Percentiles rank a stretch among this genome's conserved stretches.
Evolutionary conservation across 2,329 filamentous ascomycete genomes (phyloP).

Genomic region (Venturiaceae sp.): DNA sequence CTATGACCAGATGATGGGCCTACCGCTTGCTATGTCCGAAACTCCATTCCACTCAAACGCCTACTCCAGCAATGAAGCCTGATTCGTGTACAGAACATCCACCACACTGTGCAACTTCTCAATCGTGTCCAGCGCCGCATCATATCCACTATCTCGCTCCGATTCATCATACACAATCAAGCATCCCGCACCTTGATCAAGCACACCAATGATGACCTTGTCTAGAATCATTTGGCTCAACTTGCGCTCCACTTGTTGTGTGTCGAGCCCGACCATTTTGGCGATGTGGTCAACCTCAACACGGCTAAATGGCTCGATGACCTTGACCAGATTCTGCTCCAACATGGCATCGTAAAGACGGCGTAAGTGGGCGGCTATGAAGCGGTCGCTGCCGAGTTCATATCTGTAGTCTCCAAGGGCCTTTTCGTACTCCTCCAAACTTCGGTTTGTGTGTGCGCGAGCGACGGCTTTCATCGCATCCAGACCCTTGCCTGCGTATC

Average conservation of each 20-base stretch:
- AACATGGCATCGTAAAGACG: slow-evolving; percentile 97
- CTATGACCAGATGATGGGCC: neutral
- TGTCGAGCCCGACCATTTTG: slow-evolving; percentile 94
- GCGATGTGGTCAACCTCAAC: slow-evolving; percentile 96
- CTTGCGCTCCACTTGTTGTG: slow-evolving; percentile 94
- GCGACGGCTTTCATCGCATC: slow-evolving; percentile 99
- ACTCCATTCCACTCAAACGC: neutral
- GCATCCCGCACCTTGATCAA: slow-evolving; percentile 96
- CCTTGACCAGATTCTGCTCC: slow-evolving; percentile 99
- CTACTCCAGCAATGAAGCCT: slow-evolving; percentile 87
- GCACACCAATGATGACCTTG: slow-evolving; percentile 94
- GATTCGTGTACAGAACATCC: slow-evolving; percentile 94
- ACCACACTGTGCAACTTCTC: slow-evolving; percentile 97
- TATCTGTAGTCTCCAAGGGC: slow-evolving; percentile 84
- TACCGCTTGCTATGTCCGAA: neutral
- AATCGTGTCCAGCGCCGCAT: slow-evolving; percentile 87
- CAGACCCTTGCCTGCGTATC: slow-evolving; percentile 89
- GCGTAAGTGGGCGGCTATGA: slow-evolving; percentile 94
- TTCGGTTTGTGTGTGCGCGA: slow-evolving; percentile 88
- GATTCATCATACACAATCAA: slow-evolving; percentile 96
- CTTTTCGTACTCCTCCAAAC: slow-evolving; percentile 92
- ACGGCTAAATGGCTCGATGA: slow-evolving; percentile 95
- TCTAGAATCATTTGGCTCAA: slow-evolving; percentile 99
- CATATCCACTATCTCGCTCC: slow-evolving; percentile 85
- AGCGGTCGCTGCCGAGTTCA: slow-evolving; percentile 87